Base-by-base conservation (phyloP, 169 alveolate species). In the Cryptosporidium baileyi region DNA sequence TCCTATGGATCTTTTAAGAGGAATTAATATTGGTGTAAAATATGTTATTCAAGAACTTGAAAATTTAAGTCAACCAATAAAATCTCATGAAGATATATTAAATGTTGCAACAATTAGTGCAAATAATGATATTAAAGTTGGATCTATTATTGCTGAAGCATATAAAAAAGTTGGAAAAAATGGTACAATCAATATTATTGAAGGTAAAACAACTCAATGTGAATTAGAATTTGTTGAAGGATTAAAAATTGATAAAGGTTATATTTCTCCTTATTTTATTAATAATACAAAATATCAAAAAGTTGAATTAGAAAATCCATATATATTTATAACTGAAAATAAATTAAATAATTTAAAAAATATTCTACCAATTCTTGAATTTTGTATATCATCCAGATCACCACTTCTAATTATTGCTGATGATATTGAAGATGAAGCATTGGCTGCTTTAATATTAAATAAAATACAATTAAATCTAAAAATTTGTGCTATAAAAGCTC, bases 191-290 rank as follows among this genome's bases (percentile, higher is more conserved):
- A 97, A 99, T 4, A 99, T 97, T 47, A 93, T 95, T 4, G 99
- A 97, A 90, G 99, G 99, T 45, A 98, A 97, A 91, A 97, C 99
- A 17, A 91, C 97, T 82, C 95, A 95, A 52, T 98, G 97, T 80
- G 99, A 97, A 92, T 93, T 98, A 80, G 99, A 98, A 91, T 95
- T 97, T 38, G 99, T 97, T 60, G 99, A 98, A 92, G 99, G 99
- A 13, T 91, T 97, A 91, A 96, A 96, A 91, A 94, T 97, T 89
- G 99, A 97, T 89, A 91, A 98, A 89, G 99, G 99, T 26, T 98
- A 94, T 91, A 94, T 98, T 52, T 97, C 99, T 17, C 99, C 99
- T 6, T 97, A 97, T 93, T 98, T 98, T 90, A 96, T 97, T 82
- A 97, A 98, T 63, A 97, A 97, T 81, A 88, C 95, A 38, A 97